Evolutionary conservation across 805 yeast species (phyloP).

Genomic region (Saturnispora serradocipensis): DNA sequence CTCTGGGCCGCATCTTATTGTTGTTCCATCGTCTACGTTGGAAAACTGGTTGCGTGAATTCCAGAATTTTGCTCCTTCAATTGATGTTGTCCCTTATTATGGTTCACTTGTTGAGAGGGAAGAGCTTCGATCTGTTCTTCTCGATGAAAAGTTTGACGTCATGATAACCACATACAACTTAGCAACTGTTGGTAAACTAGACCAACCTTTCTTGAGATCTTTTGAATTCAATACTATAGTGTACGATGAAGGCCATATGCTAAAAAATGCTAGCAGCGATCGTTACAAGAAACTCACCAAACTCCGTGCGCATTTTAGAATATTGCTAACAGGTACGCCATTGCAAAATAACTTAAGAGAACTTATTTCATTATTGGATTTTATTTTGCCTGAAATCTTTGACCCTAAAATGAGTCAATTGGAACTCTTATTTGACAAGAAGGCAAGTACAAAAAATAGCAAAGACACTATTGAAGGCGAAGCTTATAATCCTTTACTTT

Average conservation of each 20-base stretch:
- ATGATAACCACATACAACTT: constrained; percentile 89
- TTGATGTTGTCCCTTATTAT: constrained; percentile 86
- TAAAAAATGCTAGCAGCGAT: constrained; percentile 82
- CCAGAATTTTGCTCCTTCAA: constrained; percentile 72
- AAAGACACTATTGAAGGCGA: constrained; percentile 33
- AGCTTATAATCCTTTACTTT: constrained; percentile 67
- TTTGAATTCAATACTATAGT: constrained; percentile 79
- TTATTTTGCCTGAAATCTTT: constrained; percentile 79
- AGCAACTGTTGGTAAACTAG: constrained; percentile 81
- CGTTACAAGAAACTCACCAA: constrained; percentile 83
- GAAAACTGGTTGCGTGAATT: constrained; percentile 98
- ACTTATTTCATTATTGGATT: constrained; percentile 80
- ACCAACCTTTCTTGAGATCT: constrained; percentile 65
- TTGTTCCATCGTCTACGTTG: constrained; percentile 92
- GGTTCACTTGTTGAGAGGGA: constrained; percentile 82
- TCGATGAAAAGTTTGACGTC: constrained; percentile 62
- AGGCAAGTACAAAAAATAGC: constrained; percentile 53
- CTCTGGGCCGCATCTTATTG: constrained; percentile 80
- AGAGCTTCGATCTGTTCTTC: constrained; percentile 66
- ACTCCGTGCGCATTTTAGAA: constrained; percentile 71
- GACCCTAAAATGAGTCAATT: constrained; percentile 75
- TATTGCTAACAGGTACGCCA: constrained; percentile 93
- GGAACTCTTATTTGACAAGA: constrained; percentile 76
- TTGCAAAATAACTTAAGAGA: constrained; percentile 88
- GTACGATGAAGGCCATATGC: constrained; percentile 96